Conservation (phyloP, 2,329 filamentous ascomycete species). For the Cladosporium halotolerans region DNA sequence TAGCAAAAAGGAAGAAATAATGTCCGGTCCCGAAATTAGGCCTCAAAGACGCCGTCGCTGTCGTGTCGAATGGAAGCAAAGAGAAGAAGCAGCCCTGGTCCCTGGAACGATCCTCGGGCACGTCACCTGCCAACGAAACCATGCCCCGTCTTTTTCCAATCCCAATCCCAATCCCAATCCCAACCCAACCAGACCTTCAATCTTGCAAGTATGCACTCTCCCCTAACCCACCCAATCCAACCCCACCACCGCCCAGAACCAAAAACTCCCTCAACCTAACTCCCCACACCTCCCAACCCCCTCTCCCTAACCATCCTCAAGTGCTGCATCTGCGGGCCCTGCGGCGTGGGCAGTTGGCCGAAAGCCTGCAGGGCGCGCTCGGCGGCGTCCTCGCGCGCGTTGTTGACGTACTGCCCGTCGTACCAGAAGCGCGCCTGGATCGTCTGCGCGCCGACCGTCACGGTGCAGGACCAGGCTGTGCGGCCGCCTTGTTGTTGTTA, state of each 20-base stretch:
- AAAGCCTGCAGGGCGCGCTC: constrained; percentile 66
- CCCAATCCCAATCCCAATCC: too few species aligned
- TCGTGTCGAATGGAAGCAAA: neutral
- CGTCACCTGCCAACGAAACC: neutral
- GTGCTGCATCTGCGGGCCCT: constrained; percentile 17
- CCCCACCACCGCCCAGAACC: neutral
- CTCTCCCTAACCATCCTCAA: constrained; percentile 21
- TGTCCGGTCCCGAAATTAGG: neutral
- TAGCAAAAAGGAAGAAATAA: neutral
- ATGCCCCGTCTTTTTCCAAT: neutral
- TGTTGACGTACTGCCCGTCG: constrained; percentile 79
- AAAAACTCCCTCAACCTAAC: neutral
- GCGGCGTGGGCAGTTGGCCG: constrained; percentile 24
- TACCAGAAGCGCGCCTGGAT: constrained; percentile 83
- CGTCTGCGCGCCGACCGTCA: constrained; percentile 60
- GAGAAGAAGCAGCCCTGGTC: neutral
- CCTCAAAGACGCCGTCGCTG: neutral
- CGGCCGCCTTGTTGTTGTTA: constrained; percentile 59
- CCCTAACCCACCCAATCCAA: neutral
- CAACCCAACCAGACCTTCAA: neutral
- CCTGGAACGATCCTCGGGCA: neutral
- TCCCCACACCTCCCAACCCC: constrained; percentile 12
- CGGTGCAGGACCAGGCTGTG: constrained; percentile 82
- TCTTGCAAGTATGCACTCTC: neutral
- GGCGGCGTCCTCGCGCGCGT: constrained; percentile 85